Conservation (phyloP, 768 basidiomycete species). For the Russula ochroleuca region DNA sequence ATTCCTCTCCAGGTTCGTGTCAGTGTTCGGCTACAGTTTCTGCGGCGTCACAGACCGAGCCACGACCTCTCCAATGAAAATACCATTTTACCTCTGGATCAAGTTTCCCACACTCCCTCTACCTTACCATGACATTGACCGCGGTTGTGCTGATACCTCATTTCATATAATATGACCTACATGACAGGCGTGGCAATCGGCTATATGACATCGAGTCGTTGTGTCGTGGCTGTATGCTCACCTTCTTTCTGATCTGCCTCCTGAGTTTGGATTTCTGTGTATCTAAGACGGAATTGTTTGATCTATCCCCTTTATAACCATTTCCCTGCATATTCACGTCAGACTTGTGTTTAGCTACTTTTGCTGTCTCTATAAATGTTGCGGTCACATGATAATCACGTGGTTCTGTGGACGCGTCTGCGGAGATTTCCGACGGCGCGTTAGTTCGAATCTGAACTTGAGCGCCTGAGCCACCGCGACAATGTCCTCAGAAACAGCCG, state of each 20-base stretch:
- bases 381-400: constrained; percentile 25
- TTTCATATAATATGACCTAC: constrained; percentile 13
- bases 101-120: constrained; percentile 6
- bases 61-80: not conserved
- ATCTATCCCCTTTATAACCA: constrained; percentile 17
- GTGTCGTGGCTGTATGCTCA: not conserved
- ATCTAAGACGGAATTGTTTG: constrained; percentile 17
- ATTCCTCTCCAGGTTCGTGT: not conserved
- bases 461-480: not conserved
- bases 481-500: constrained; percentile 21
- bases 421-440: not conserved
- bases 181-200: not conserved
- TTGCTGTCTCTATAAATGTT: not conserved
- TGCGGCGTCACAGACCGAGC: not conserved
- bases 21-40: not conserved
- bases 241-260: not conserved
- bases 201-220: not conserved
- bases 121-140: constrained; percentile 5
- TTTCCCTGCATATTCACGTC: constrained; percentile 21
- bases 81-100: constrained; percentile 6
- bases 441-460: not conserved
- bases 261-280: constrained; percentile 11
- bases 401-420: constrained; percentile 4
- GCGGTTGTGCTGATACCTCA: constrained; percentile 24
- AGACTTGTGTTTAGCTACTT: constrained; percentile 6